Evolutionary conservation across 2,329 filamentous ascomycete species (phyloP), one percentile per base, ranked within the genome.

Genomic region (Achaetomium macrosporum): DNA sequence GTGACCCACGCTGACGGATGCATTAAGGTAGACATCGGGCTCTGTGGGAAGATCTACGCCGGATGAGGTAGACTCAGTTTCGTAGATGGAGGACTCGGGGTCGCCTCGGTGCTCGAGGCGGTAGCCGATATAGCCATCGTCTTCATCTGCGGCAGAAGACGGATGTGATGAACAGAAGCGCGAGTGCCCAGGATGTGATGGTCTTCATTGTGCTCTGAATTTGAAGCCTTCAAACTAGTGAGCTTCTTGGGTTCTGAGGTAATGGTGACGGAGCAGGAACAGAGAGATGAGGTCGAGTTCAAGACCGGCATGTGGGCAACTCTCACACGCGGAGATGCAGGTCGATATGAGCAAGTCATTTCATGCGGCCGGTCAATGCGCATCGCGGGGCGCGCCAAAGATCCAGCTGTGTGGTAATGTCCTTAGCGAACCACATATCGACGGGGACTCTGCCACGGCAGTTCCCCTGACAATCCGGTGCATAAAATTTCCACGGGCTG

Each of bases 21-120:
- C 81, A 59, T 83, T 83, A 49, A 84, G 74, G 57, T 76, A 80
- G 16, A 83, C 79, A 59, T 84, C 81, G 2, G 81, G 81, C 42
- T 74, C 70, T 1, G 72, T 67, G 19, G 70, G 64, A 1, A 74
- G 70, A 1, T 69, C 61, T 7, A 70, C 72, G 43, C 73, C 74
- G 1, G 68, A 62, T 5, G 66, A 64, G 1, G 77, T 81, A 58
- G 72, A 71, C 41, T 69, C 74, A 0, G 79, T 83, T 58, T 78
- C 76, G 65, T 82, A 82, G 42, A 74, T 64, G 13, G 73, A 71
- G 2, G 77, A 74, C 25, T 75, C 69, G 7, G 74, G 72, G 60
- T 81, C 76, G 46, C 76, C 76, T 33, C 73, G 70, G 49, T 76
- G 68, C 31, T 73, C 67, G 55, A 82, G 75, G 44, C 73, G 70